These are phyloP conservation scores for Mycocentrospora acerina DNA, from an alignment of 2,329 filamentous ascomycete genomes.

Conservation along the genomic window DNA sequence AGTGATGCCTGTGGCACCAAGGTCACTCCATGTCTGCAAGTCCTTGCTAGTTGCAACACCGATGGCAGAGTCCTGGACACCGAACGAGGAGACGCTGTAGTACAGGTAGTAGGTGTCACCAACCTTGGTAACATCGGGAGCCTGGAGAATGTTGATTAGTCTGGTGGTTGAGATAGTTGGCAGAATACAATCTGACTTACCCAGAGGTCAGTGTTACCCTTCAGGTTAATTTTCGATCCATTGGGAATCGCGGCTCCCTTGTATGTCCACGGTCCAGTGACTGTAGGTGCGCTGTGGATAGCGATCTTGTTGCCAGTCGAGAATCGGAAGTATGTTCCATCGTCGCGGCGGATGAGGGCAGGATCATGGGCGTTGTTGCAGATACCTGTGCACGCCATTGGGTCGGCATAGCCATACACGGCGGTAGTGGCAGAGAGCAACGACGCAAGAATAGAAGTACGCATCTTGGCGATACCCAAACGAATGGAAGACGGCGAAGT, in stretches of 20 bases:
- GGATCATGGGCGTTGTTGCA: conserved; percentile 54
- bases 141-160: conserved; percentile 44
- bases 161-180: background rate
- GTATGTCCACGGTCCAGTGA: conserved; percentile 55
- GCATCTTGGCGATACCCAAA: conserved; percentile 18
- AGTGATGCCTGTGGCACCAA: conserved; percentile 55
- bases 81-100: conserved; percentile 66
- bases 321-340: conserved; percentile 57
- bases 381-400: conserved; percentile 43
- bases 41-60: conserved; percentile 56
- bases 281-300: conserved; percentile 50
- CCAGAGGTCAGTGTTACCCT: conserved; percentile 54
- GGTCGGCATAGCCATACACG: conserved; percentile 42
- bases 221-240: conserved; percentile 50
- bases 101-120: conserved; percentile 64
- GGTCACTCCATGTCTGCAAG: conserved; percentile 62
- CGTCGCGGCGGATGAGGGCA: conserved; percentile 49
- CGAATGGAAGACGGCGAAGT: background rate
- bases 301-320: conserved; percentile 54
- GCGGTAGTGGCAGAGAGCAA: conserved; percentile 17
- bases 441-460: conserved; percentile 17
- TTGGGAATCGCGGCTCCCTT: conserved; percentile 49
- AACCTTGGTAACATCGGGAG: conserved; percentile 63
- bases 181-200: conserved; percentile 27
- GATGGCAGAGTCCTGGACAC: conserved; percentile 62